A percentile compares a stretch with the other conserved stretches of the same genome.
Evolutionary conservation across 768 basidiomycete genomes (phyloP).

Genomic region (Pisolithus orientalis): DNA sequence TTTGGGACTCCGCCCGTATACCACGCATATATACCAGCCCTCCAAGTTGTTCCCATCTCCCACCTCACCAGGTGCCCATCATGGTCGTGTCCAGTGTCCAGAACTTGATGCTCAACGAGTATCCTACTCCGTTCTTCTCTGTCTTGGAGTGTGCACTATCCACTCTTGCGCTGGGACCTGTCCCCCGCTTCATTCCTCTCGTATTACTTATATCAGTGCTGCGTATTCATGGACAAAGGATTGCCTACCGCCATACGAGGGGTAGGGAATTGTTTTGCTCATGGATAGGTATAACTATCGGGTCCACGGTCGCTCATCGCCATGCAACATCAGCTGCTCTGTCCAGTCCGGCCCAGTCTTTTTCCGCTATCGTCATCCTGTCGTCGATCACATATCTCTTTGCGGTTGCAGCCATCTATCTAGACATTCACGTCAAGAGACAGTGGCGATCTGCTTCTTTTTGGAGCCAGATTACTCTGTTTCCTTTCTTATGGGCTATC

Average conservation of each 20-base stretch:
- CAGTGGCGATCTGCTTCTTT: slow-evolving; percentile 13
- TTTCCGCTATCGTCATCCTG: slow-evolving; percentile 38
- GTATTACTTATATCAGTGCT: slow-evolving; percentile 21
- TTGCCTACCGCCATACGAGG: slow-evolving; percentile 23
- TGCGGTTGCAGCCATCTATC: slow-evolving; percentile 34
- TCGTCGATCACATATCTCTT: slow-evolving; percentile 40
- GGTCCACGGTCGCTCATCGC: slow-evolving; percentile 36
- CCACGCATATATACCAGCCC: no score
- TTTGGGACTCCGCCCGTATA: no score
- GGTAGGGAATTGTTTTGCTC: slow-evolving; percentile 27
- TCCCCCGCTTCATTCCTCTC: slow-evolving; percentile 30
- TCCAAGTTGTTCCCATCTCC: no score
- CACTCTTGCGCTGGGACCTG: slow-evolving; percentile 20
- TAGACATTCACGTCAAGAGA: slow-evolving; percentile 32
- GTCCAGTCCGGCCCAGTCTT: slow-evolving; percentile 43
- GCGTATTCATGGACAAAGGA: slow-evolving; percentile 27
- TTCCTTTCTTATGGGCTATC: slow-evolving; percentile 67
- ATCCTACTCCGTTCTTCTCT: slow-evolving; percentile 21
- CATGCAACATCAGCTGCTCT: slow-evolving; percentile 47
- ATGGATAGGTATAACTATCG: slow-evolving; percentile 33
- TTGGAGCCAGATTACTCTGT: slow-evolving; percentile 47
- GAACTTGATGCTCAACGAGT: slow-evolving; percentile 17
- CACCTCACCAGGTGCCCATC: neutral
- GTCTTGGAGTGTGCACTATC: slow-evolving; percentile 18
- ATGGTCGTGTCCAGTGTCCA: slow-evolving; percentile 8